These are phyloP conservation scores for Geotrichum cucujoidarum DNA, from an alignment of 1,139 yeast species.

Conservation along the genomic window DNA sequence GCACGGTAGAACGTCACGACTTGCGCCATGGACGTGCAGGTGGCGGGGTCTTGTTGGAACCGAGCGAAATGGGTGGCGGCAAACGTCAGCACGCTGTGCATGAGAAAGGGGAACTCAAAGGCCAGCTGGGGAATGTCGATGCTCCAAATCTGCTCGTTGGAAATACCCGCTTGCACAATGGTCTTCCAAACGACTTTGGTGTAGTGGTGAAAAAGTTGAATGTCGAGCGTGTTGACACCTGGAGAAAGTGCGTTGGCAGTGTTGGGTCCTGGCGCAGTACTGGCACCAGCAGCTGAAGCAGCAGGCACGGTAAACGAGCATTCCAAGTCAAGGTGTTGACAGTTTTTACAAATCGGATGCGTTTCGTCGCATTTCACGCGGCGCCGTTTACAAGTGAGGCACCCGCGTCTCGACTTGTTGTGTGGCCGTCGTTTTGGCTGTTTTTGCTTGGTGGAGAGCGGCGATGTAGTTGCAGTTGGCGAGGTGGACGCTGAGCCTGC, in stretches of 20 bases:
- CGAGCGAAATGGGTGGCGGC: conserved; percentile 87
- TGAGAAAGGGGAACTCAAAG: conserved; percentile 78
- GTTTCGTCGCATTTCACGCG: conserved; percentile 90
- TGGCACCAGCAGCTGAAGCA: conserved; percentile 16
- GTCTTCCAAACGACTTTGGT: conserved; percentile 80
- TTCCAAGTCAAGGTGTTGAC: conserved; percentile 67
- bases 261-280: neutral
- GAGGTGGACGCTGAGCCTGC: neutral
- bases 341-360: conserved; percentile 74
- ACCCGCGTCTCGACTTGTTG: conserved; percentile 81
- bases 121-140: conserved; percentile 84
- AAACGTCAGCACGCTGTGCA: conserved; percentile 87
- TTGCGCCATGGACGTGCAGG: conserved; percentile 45
- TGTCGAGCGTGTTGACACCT: conserved; percentile 62
- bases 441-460: conserved; percentile 5
- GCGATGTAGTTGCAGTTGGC: neutral
- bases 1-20: conserved; percentile 85
- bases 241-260: neutral
- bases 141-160: conserved; percentile 83
- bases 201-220: conserved; percentile 80
- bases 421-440: conserved; percentile 45
- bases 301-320: too few relatives aligned
- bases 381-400: conserved; percentile 81
- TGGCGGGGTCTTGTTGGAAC: too few relatives aligned
- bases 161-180: conserved; percentile 84